phyloP scores from a whole-genome alignment of 345 rosid genomes.

The Microthlaspi erraticum region DNA sequence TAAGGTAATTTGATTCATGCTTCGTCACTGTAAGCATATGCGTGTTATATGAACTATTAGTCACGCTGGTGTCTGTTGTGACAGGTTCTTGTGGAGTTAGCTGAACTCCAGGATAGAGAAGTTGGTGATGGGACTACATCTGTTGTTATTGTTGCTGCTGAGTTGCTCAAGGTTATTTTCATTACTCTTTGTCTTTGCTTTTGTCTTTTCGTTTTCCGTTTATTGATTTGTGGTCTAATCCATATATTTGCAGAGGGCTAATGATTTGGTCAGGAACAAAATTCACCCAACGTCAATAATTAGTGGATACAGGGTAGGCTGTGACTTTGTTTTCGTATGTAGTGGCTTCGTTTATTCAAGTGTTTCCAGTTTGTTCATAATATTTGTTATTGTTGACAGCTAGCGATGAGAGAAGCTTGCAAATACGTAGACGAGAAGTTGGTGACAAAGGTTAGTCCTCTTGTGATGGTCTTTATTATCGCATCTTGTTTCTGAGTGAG shows the following conservation, averaged over 20 bases:
- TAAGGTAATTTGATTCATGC: slow-evolving; percentile 53
- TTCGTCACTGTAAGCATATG: not conserved
- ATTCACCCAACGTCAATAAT: slow-evolving; percentile 97
- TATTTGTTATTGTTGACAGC: slow-evolving; percentile 52
- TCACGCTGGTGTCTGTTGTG: not conserved
- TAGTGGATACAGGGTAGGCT: slow-evolving; percentile 85
- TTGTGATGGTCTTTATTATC: slow-evolving; percentile 5
- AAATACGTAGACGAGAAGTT: slow-evolving; percentile 90
- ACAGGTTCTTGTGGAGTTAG: slow-evolving; percentile 95
- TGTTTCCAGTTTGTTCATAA: slow-evolving; percentile 15
- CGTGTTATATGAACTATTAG: not conserved
- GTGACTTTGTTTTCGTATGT: not conserved
- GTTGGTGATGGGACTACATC: slow-evolving; percentile 99
- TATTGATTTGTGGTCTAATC: slow-evolving; percentile 20
- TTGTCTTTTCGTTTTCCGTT: not conserved
- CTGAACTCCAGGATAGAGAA: slow-evolving; percentile 97
- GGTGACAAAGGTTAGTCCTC: slow-evolving; percentile 68
- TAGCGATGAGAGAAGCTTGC: slow-evolving; percentile 99
- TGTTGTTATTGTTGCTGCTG: slow-evolving; percentile 94
- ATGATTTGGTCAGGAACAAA: slow-evolving; percentile 96
- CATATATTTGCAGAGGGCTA: slow-evolving; percentile 71
- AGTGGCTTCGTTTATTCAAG: not conserved
- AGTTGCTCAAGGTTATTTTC: slow-evolving; percentile 47
- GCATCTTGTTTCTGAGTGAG: not conserved
- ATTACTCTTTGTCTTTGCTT: not conserved